Evolutionary conservation across 2,329 filamentous ascomycete species (phyloP).

Genomic region (Pyricularia sp.): DNA sequence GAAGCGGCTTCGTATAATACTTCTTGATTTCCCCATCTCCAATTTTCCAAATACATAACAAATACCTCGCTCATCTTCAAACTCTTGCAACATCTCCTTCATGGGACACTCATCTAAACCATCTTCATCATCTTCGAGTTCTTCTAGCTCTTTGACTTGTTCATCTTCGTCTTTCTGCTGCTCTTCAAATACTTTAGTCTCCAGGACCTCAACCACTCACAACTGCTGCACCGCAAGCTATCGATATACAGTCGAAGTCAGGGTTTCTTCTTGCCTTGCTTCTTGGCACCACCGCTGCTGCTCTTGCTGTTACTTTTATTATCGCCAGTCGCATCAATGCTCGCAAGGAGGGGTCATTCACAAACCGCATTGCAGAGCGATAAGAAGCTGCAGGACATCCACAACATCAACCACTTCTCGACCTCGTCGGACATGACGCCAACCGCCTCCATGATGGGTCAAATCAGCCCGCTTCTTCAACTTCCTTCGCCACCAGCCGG

Average conservation of each 20-base stretch:
- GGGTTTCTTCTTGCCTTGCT: background rate
- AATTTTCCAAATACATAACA: background rate
- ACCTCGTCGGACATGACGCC: background rate
- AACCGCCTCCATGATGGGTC: conserved; percentile 18
- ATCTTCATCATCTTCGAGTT: background rate
- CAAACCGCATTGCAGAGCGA: background rate
- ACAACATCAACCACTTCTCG: background rate
- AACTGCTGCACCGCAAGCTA: background rate
- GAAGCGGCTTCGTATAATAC: background rate
- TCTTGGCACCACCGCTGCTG: background rate
- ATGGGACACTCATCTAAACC: background rate
- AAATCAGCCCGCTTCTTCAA: conserved; percentile 18
- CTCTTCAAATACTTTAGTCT: background rate
- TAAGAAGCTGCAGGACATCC: background rate
- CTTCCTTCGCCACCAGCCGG: conserved; percentile 19
- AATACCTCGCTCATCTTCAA: background rate
- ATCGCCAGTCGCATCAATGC: background rate
- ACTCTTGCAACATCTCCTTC: background rate
- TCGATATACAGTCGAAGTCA: background rate
- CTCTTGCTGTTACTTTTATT: background rate
- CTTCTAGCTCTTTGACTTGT: background rate
- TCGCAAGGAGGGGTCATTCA: background rate
- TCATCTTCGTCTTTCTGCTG: background rate
- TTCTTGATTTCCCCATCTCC: background rate
- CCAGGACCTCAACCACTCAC: background rate